Evolutionary conservation across 495 filamentous ascomycete species (phyloP).

Genomic region (Penicillium lividum): DNA sequence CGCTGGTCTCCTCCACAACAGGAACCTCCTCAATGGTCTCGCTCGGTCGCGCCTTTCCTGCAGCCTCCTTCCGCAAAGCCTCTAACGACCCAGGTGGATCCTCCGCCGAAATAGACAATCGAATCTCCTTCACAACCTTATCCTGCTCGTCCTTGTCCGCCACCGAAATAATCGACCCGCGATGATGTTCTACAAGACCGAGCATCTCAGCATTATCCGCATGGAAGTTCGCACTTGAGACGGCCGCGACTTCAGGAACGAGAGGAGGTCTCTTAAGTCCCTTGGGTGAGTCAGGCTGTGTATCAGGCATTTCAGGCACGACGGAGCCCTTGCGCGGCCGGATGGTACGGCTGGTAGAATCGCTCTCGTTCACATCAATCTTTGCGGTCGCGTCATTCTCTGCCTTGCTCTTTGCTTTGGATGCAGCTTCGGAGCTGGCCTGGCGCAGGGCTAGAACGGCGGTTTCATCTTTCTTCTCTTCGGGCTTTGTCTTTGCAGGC

Average conservation of each 20-base stretch:
- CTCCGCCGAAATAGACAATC: slow-evolving; percentile 39
- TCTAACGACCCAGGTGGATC: slow-evolving; percentile 19
- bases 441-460: slow-evolving; percentile 60
- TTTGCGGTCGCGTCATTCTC: slow-evolving; percentile 23
- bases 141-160: slow-evolving; percentile 40
- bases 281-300: slow-evolving; percentile 33
- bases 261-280: slow-evolving; percentile 36
- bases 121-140: slow-evolving; percentile 39
- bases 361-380: slow-evolving; percentile 7
- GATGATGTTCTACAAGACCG: slow-evolving; percentile 46
- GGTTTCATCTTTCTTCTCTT: slow-evolving; percentile 33
- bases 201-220: slow-evolving; percentile 43
- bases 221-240: slow-evolving; percentile 46
- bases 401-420: slow-evolving; percentile 52
- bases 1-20: slow-evolving; percentile 20
- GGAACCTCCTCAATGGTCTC: slow-evolving; percentile 36
- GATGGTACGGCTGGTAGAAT: slow-evolving; percentile 8
- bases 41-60: slow-evolving; percentile 14
- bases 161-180: slow-evolving; percentile 42
- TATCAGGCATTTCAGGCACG: slow-evolving; percentile 35
- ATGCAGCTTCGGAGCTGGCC: slow-evolving; percentile 69
- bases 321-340: slow-evolving; percentile 29
- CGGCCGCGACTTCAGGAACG: slow-evolving; percentile 43
- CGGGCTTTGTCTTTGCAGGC: slow-evolving; percentile 33
- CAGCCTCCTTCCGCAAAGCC: slow-evolving; percentile 33